A percentile compares a stretch with the other conserved stretches of the same genome.
Evolutionary conservation across 176 grass and related monocot genomes (phyloP).

Genomic region (Carex myosuroides): DNA sequence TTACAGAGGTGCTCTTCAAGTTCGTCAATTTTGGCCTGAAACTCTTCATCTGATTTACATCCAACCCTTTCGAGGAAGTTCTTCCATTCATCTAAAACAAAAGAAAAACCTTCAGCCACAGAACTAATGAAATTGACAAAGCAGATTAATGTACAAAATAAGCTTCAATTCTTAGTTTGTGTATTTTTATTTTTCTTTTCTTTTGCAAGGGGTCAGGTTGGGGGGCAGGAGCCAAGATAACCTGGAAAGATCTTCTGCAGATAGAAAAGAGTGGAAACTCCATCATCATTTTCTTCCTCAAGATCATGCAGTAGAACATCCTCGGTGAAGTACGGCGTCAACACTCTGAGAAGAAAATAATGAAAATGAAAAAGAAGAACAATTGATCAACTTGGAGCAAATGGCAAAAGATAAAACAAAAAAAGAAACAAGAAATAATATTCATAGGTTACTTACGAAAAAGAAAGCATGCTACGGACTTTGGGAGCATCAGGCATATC

Average conservation of each 20-base stretch:
- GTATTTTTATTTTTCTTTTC: not conserved
- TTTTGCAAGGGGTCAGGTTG: not conserved
- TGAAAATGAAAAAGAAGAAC: conserved; percentile 11
- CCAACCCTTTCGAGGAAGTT: conserved; percentile 62
- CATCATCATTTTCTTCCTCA: conserved; percentile 80
- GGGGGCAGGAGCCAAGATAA: conserved; percentile 22
- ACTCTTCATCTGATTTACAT: conserved; percentile 49
- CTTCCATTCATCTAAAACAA: conserved; percentile 72
- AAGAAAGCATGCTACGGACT: conserved; percentile 88
- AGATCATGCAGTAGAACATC: conserved; percentile 73
- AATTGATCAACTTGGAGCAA: conserved; percentile 8
- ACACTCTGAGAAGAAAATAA: conserved; percentile 36
- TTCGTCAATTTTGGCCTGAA: conserved; percentile 28
- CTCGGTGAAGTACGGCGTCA: conserved; percentile 83
- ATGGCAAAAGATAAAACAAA: conserved; percentile 3
- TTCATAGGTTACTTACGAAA: conserved; percentile 60
- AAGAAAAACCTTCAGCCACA: conserved; percentile 8
- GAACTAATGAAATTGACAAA: conserved; percentile 4
- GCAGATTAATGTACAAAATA: not conserved
- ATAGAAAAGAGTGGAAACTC: conserved; percentile 91
- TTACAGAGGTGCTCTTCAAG: conserved; percentile 49
- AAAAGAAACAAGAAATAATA: not conserved
- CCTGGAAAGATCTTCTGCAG: conserved; percentile 97
- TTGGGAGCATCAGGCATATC: conserved; percentile 96
- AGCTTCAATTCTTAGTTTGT: not conserved